Conservation (phyloP, 2,329 filamentous ascomycete species). For the Intubia oerlemansii region DNA sequence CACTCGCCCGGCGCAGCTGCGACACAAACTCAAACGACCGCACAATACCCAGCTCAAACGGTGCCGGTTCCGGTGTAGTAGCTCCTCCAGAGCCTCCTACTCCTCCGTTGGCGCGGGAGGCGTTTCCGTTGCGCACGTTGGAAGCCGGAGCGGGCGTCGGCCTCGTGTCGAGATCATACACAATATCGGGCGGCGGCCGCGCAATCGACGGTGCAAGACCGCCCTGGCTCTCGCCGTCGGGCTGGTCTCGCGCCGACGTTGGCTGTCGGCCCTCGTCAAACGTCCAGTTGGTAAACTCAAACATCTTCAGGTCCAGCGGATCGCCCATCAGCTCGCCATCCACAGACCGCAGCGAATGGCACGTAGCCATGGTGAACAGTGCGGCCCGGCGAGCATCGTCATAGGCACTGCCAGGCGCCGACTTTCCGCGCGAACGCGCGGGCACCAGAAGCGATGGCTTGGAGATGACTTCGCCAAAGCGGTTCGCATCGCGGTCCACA, state of each 20-base stretch:
- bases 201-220: constrained; percentile 76
- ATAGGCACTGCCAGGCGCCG: constrained; percentile 4
- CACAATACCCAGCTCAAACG: constrained; percentile 73
- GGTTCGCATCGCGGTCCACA: constrained; percentile 36
- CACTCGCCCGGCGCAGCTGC: constrained; percentile 76
- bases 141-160: too few species aligned
- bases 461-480: constrained; percentile 58
- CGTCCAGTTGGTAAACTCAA: constrained; percentile 82
- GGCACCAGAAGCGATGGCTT: constrained; percentile 20
- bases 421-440: neutral
- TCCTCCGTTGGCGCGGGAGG: constrained; percentile 10
- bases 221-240: constrained; percentile 48
- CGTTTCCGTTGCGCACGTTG: neutral
- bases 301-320: constrained; percentile 94
- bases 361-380: constrained; percentile 91
- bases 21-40: constrained; percentile 91
- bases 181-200: constrained; percentile 40
- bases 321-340: constrained; percentile 83
- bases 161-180: constrained; percentile 7
- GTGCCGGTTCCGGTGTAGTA: constrained; percentile 11
- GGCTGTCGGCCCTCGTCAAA: constrained; percentile 56
- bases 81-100: too few species aligned
- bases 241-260: constrained; percentile 19
- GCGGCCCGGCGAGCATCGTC: constrained; percentile 31
- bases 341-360: constrained; percentile 72